Evolutionary conservation across 345 rosid genomes (phyloP).

Genomic region (Citrus australasica): DNA sequence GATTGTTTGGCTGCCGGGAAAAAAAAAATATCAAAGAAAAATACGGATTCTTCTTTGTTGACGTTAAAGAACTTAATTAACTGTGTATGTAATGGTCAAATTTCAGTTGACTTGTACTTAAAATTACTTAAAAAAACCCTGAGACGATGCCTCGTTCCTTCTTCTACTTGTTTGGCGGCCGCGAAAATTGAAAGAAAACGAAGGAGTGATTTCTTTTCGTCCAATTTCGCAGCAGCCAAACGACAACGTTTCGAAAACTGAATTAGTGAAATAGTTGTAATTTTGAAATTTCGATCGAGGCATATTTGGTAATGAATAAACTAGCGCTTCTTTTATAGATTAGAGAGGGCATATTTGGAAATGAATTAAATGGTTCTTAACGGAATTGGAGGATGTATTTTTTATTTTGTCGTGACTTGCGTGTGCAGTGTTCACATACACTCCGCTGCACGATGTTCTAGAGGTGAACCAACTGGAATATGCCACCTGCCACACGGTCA

Average conservation of each 20-base stretch:
- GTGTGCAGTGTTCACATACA: constrained; percentile 13
- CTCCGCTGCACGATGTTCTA: constrained; percentile 12
- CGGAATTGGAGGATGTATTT: too few relatives aligned
- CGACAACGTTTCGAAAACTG: not conserved
- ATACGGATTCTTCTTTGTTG: not conserved
- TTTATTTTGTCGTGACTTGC: too few relatives aligned
- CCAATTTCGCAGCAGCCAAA: not conserved
- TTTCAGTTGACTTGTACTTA: not conserved
- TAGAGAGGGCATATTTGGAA: too few relatives aligned
- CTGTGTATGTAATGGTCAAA: not conserved
- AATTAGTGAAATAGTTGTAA: not conserved
- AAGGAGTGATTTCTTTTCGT: not conserved
- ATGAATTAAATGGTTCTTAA: too few relatives aligned
- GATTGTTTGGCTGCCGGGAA: not conserved
- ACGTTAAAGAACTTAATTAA: not conserved
- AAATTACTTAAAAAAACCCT: not conserved
- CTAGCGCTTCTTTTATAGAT: too few relatives aligned
- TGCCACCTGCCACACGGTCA: not conserved
- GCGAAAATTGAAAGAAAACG: not conserved
- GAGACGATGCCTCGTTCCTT: not conserved
- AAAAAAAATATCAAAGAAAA: not conserved
- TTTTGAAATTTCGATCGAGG: not conserved
- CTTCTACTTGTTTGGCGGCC: not conserved
- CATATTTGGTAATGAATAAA: not conserved
- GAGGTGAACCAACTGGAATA: constrained; percentile 9